Conservation (phyloP, 176 grass and related monocot genomes). For the Tillandsia fasciculata region DNA sequence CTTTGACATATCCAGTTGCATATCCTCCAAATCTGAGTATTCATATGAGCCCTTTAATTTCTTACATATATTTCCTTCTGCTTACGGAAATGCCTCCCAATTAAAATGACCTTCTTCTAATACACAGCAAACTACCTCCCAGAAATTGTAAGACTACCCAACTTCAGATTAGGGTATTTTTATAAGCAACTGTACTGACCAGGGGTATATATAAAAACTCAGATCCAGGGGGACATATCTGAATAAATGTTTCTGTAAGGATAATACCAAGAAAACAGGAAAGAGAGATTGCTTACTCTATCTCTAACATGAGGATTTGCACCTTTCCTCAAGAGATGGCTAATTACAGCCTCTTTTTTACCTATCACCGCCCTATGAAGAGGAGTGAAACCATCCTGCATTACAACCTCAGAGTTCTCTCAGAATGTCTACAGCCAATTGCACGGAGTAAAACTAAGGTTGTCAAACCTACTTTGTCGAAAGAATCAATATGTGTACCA, state of each 20-base stretch:
- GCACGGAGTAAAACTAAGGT: background rate
- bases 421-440: background rate
- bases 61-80: too few species aligned
- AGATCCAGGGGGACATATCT: too few species aligned
- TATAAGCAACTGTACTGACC: too few species aligned
- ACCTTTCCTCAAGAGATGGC: conserved; percentile 75
- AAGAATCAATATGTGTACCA: conserved; percentile 59
- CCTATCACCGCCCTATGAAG: conserved; percentile 83
- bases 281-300: conserved; percentile 31
- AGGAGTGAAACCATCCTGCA: conserved; percentile 73
- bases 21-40: too few species aligned
- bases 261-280: background rate
- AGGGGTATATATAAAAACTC: too few species aligned
- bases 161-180: too few species aligned
- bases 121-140: too few species aligned
- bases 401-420: background rate
- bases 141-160: too few species aligned
- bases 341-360: conserved; percentile 92
- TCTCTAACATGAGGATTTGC: conserved; percentile 84
- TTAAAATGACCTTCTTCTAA: too few species aligned
- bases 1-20: too few species aligned
- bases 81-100: too few species aligned
- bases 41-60: too few species aligned
- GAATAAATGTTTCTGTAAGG: background rate
- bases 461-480: conserved; percentile 38